Conservation (phyloP, 2,329 filamentous ascomycete species). For the Pestalotiopsis sp. region DNA sequence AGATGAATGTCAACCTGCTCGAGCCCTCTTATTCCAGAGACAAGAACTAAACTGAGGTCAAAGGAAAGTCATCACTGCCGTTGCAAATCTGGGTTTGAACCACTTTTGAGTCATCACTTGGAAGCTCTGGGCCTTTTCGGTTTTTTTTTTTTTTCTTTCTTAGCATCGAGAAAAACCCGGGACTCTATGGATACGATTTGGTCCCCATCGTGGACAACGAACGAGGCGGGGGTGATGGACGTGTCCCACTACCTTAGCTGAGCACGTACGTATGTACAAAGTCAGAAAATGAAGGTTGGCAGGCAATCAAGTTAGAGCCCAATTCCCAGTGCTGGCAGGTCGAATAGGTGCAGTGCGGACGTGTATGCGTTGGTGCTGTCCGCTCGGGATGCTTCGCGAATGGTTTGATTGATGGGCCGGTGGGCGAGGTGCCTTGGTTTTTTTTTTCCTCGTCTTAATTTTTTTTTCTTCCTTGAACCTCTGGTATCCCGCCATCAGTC, state of each 20-base stretch:
- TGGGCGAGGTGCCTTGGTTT: slow-evolving; percentile 15
- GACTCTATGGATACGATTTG: slow-evolving; percentile 2
- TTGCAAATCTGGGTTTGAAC: slow-evolving; percentile 9
- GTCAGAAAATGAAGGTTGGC: slow-evolving; percentile 5
- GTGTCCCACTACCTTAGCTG: slow-evolving; percentile 1
- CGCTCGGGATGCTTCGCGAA: neutral
- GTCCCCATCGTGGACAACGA: neutral
- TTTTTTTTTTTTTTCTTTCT: too few species aligned
- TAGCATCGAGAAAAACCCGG: slow-evolving; percentile 8
- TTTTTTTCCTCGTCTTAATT: slow-evolving; percentile 26
- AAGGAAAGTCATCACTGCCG: slow-evolving; percentile 17
- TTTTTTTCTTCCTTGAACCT: slow-evolving; percentile 19
- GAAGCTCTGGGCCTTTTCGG: too few species aligned
- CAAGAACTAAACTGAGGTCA: neutral
- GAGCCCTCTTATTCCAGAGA: neutral
- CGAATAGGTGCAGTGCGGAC: neutral
- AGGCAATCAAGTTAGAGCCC: neutral
- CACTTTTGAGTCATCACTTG: too few species aligned
- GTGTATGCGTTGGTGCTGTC: neutral
- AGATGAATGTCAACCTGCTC: neutral
- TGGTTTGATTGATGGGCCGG: neutral
- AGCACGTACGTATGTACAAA: neutral
- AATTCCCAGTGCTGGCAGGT: neutral
- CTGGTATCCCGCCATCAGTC: slow-evolving; percentile 16
- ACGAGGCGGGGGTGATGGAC: neutral